Conservation (phyloP, 306 rosid genomes). For the Morella rubra region DNA sequence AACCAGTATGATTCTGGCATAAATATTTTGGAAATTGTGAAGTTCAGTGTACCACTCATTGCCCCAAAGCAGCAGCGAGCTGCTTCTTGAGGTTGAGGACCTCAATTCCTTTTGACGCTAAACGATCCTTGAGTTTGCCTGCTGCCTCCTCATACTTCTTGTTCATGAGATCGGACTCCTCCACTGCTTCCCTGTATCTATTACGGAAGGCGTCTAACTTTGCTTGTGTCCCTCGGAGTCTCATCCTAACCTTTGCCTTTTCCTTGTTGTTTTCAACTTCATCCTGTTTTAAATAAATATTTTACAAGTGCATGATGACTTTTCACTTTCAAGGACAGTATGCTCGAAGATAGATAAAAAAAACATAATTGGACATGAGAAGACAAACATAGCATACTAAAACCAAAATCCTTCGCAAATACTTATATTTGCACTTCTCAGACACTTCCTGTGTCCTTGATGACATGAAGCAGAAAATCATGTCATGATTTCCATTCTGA, state of each 20-base stretch:
- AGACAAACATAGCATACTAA: background rate
- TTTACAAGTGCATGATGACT: background rate
- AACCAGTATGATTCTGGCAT: background rate
- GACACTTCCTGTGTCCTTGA: background rate
- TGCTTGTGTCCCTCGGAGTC: conserved; percentile 70
- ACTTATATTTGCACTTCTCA: background rate
- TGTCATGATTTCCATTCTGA: background rate
- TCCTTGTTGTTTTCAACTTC: conserved; percentile 40
- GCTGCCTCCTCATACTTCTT: conserved; percentile 56
- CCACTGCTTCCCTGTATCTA: conserved; percentile 49
- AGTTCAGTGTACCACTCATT: background rate
- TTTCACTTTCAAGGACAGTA: background rate
- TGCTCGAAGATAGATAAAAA: background rate
- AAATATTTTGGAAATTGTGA: background rate
- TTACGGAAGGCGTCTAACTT: conserved; percentile 57
- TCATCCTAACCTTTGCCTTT: conserved; percentile 55
- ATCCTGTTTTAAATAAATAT: conserved; percentile 41
- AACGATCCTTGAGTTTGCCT: conserved; percentile 48
- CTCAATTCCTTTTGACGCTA: conserved; percentile 61
- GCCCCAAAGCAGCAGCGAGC: conserved; percentile 35
- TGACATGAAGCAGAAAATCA: background rate
- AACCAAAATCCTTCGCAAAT: background rate
- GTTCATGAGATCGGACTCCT: conserved; percentile 50
- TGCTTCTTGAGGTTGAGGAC: conserved; percentile 64
- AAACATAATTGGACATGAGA: background rate